Percentiles rank a stretch among this genome's conserved stretches.
Evolutionary conservation across 495 filamentous ascomycete species (phyloP).

Genomic region (Venustampulla echinocandica): DNA sequence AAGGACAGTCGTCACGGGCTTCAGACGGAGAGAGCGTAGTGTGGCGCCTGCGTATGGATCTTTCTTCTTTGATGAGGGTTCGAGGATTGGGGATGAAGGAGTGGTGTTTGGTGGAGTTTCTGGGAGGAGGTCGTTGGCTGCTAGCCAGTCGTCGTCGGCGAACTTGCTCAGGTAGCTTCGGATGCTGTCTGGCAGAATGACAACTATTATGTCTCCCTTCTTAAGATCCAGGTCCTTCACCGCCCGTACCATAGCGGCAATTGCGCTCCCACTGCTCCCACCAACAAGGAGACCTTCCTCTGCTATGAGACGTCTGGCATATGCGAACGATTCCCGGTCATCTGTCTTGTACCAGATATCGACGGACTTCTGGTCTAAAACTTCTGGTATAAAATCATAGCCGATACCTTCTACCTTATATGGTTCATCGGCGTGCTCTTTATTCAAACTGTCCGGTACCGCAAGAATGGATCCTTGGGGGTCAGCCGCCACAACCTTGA

Average conservation of each 20-base stretch:
- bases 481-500: constrained; percentile 87
- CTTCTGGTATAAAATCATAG: constrained; percentile 95
- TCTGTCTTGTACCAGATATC: constrained; percentile 97
- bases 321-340: constrained; percentile 83
- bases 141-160: constrained; percentile 96
- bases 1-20: constrained; percentile 80
- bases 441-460: constrained; percentile 66
- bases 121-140: constrained; percentile 80
- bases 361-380: constrained; percentile 73
- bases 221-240: constrained; percentile 64
- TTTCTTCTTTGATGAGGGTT: constrained; percentile 18
- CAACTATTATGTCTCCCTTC: constrained; percentile 77
- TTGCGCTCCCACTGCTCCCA: constrained; percentile 87
- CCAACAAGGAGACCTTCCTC: constrained; percentile 94
- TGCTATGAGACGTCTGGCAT: constrained; percentile 78
- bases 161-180: constrained; percentile 98
- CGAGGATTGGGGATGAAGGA: constrained; percentile 33
- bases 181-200: constrained; percentile 90
- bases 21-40: constrained; percentile 71
- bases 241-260: constrained; percentile 74
- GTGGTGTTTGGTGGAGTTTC: constrained; percentile 43
- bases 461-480: constrained; percentile 85
- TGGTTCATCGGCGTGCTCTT: constrained; percentile 64
- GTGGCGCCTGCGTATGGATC: constrained; percentile 66
- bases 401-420: constrained; percentile 99